Evolutionary conservation across 2,329 filamentous ascomycete species (phyloP).

Genomic region (Hymenoscyphus infarciens): DNA sequence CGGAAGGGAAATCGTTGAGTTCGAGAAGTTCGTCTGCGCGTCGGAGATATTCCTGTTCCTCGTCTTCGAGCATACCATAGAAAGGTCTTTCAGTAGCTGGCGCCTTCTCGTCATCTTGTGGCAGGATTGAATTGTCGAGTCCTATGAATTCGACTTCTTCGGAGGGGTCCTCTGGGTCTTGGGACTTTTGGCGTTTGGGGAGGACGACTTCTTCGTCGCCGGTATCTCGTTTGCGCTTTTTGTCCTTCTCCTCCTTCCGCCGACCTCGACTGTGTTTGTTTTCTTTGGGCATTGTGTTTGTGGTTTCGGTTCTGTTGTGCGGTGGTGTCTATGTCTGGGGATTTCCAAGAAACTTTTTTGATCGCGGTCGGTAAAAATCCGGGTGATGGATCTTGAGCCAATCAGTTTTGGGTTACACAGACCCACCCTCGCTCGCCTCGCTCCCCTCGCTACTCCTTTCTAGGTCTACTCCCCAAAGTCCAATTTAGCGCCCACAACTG

Average conservation of each 20-base stretch:
- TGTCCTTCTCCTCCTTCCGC: slow-evolving; percentile 47
- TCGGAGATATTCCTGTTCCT: slow-evolving; percentile 95
- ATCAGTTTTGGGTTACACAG: too few relatives aligned
- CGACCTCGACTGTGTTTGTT: slow-evolving; percentile 55
- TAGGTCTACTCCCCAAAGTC: too few relatives aligned
- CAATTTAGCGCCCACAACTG: too few relatives aligned
- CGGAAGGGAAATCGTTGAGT: slow-evolving; percentile 76
- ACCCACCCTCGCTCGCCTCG: too few relatives aligned
- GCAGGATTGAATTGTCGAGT: slow-evolving; percentile 22
- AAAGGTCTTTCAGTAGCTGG: slow-evolving; percentile 47
- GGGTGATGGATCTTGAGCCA: too few relatives aligned
- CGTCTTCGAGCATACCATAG: slow-evolving; percentile 86
- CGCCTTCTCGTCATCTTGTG: slow-evolving; percentile 22
- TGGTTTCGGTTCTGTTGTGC: background rate
- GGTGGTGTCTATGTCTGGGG: background rate
- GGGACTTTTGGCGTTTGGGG: slow-evolving; percentile 37
- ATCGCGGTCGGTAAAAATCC: background rate
- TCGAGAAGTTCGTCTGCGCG: slow-evolving; percentile 87
- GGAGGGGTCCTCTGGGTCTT: slow-evolving; percentile 21
- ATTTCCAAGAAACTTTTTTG: slow-evolving; percentile 6
- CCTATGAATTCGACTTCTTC: slow-evolving; percentile 24
- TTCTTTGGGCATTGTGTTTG: slow-evolving; percentile 53
- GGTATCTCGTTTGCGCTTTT: slow-evolving; percentile 46
- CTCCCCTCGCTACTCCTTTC: too few relatives aligned
- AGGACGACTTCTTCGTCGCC: slow-evolving; percentile 35